Base-by-base conservation (phyloP, 495 filamentous ascomycete species). In the Platismatia glauca region DNA sequence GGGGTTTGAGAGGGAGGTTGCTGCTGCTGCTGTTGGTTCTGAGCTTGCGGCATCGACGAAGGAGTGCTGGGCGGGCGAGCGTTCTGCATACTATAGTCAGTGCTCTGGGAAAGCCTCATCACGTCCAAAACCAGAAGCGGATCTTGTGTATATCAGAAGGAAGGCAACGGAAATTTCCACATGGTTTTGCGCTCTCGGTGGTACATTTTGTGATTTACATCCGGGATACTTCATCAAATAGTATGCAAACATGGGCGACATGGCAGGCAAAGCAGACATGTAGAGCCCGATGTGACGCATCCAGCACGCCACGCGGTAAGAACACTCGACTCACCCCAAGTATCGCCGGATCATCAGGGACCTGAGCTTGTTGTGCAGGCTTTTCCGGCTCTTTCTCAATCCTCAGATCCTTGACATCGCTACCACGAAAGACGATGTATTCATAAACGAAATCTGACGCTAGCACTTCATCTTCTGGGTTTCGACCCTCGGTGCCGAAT, bases 101-200 rank as follows among this genome's bases (percentile, higher is more conserved):
- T 20, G 2, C 44, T 7, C 29, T 55, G 29, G 27, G 18, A 22
- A 58, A 6, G 20, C 4, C 2, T 34, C 7, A 15, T 31, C 29
- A 35, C 33, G 52, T 34, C 37, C 6, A 31, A 31, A 9, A n/a
- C 24, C 38, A 18, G 20, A 22, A 24, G 0, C 20, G 20, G 16
- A 11, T 44, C 4, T 46, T 33, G 18, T 33, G 7, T 27, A 60
- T 65, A 78, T 91, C 91, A 97, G 91, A 95, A 96, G 91, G 92
- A 97, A 96, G 91, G 91, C 92, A 97, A 96, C 91, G 92, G 90
- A 95, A 88, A 89, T 87, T 76, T 95, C 91, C 83, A 92, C 91
- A 95, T 74, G 80, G 77, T 87, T 86, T 94, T 95, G 89, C 89
- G 90, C 90, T 89, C 84, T 91, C 85, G 86, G 85, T 84, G 81